Percentiles rank a stretch among this genome's conserved stretches.
Conservation (phyloP, 371 early-diverging fungal species). For the Smittium culicis region DNA sequence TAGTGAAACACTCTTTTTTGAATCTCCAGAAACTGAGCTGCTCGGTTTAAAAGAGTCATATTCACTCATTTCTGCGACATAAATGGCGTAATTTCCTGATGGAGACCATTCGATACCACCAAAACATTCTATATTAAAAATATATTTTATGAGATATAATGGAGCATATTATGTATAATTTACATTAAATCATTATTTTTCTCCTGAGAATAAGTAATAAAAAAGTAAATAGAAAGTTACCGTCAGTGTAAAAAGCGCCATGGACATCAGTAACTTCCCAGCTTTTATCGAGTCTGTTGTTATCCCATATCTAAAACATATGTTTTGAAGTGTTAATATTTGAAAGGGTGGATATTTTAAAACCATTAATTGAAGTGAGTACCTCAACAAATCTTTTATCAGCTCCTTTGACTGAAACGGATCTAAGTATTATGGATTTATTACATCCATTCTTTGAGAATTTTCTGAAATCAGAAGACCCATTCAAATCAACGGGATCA, state of each 20-base stretch:
- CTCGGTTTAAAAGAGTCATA: slow-evolving; percentile 20
- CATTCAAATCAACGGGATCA: no score
- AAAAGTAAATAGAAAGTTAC: background rate
- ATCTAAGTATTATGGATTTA: no score
- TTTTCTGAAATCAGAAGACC: no score
- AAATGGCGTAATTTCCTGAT: slow-evolving; percentile 35
- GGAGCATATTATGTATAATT: no score
- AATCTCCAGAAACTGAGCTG: slow-evolving; percentile 12
- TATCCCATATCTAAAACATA: slow-evolving; percentile 33
- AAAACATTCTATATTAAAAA: slow-evolving; percentile 43
- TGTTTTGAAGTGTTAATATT: no score
- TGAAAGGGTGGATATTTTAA: no score
- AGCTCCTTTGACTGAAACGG: no score
- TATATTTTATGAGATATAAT: no score
- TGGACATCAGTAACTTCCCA: slow-evolving; percentile 42
- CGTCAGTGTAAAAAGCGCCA: slow-evolving; percentile 45
- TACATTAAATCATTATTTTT: no score
- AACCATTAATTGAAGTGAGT: background rate
- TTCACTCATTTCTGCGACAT: slow-evolving; percentile 42
- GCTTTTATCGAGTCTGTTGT: slow-evolving; percentile 26
- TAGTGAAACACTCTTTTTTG: background rate
- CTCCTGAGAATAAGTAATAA: no score
- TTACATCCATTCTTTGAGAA: no score
- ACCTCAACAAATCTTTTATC: slow-evolving; percentile 38
- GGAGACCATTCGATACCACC: slow-evolving; percentile 45